phyloP scores from a whole-genome alignment of 129 eudicot species.

The Lactuca saligna region DNA sequence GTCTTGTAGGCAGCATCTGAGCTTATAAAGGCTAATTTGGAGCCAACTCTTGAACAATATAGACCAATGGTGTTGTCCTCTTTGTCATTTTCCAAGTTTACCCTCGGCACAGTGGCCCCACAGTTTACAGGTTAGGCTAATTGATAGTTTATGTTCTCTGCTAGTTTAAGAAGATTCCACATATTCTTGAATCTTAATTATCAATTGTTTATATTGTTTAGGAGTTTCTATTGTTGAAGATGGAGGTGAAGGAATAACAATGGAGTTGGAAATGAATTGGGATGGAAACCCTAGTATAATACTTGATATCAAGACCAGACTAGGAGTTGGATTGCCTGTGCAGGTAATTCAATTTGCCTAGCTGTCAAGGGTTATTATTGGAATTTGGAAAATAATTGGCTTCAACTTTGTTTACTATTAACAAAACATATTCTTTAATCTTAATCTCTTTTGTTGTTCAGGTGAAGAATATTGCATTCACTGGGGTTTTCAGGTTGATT shows the following conservation, averaged over 20 bases:
- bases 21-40: constrained; percentile 83
- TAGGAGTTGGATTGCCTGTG: constrained; percentile 92
- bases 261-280: constrained; percentile 99
- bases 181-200: not conserved
- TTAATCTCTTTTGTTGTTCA: constrained; percentile 22
- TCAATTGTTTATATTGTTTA: constrained; percentile 21
- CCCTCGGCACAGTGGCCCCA: constrained; percentile 94
- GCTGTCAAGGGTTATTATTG: not conserved
- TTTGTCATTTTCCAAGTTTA: constrained; percentile 78
- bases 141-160: not conserved
- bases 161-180: no score
- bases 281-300: constrained; percentile 94
- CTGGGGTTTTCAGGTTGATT: constrained; percentile 92
- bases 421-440: not conserved
- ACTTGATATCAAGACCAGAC: constrained; percentile 84
- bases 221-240: constrained; percentile 81
- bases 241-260: constrained; percentile 77
- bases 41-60: constrained; percentile 87
- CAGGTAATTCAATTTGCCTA: constrained; percentile 52
- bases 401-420: constrained; percentile 1
- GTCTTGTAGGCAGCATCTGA: constrained; percentile 83
- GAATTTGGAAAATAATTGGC: no score
- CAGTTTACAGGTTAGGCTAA: constrained; percentile 80
- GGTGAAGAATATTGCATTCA: constrained; percentile 88
- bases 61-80: constrained; percentile 75